phyloP scores from a whole-genome alignment of 768 basidiomycete species.

The Lenzites betulinus region DNA sequence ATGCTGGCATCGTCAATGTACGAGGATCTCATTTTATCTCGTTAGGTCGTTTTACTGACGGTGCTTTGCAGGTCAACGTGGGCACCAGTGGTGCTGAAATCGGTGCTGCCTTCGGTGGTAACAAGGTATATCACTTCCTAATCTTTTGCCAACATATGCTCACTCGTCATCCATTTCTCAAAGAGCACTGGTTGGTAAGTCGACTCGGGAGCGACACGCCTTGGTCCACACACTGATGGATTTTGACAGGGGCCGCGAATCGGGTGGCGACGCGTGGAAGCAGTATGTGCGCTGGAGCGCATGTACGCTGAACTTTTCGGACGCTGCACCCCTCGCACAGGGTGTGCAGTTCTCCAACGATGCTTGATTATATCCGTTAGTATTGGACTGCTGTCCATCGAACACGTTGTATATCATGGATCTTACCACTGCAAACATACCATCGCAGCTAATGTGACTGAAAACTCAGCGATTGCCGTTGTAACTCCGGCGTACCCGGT shows the following conservation, averaged over 20 bases:
- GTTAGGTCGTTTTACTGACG: neutral
- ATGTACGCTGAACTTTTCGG: slow-evolving; percentile 91
- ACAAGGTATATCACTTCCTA: slow-evolving; percentile 61
- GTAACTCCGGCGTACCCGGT: too few relatives aligned
- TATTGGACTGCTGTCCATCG: too few relatives aligned
- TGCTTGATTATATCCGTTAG: neutral
- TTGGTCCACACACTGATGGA: neutral
- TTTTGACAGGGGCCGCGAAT: slow-evolving; percentile 81
- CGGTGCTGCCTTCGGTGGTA: slow-evolving; percentile 90
- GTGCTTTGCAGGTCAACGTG: slow-evolving; percentile 57
- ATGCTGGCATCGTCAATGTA: slow-evolving; percentile 92
- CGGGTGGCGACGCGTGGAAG: slow-evolving; percentile 98
- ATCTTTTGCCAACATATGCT: neutral
- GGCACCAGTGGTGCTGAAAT: slow-evolving; percentile 74
- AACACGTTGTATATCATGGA: too few relatives aligned
- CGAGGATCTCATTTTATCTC: slow-evolving; percentile 30
- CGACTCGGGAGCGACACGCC: neutral
- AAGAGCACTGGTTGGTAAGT: slow-evolving; percentile 85
- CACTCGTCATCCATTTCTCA: neutral
- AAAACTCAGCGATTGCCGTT: too few relatives aligned
- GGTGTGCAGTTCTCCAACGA: slow-evolving; percentile 75
- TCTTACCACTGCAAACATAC: neutral
- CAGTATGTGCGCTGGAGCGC: slow-evolving; percentile 92
- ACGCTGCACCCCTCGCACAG: slow-evolving; percentile 88
- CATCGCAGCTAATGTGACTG: too few relatives aligned